A percentile compares a stretch with the other conserved stretches of the same genome.
These are phyloP conservation scores for Capsicum chinense DNA, from an alignment of 257 asterid species.

Conservation along the genomic window DNA sequence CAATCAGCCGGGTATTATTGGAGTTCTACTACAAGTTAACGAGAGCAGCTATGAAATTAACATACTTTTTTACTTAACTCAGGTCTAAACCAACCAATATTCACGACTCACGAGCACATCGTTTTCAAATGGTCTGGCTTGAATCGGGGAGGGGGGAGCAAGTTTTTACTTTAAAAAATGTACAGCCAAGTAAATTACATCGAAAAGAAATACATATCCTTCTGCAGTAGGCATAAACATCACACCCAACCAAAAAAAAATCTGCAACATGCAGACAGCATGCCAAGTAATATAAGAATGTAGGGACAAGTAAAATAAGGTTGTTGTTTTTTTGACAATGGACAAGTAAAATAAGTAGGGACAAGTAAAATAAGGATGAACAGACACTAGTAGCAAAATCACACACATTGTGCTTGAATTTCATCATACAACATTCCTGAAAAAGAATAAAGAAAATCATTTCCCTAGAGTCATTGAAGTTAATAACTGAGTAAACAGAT, in stretches of 20 bases:
- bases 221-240: slow-evolving; percentile 18
- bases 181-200: not conserved
- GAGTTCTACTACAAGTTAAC: not conserved
- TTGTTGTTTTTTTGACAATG: not conserved
- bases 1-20: not conserved
- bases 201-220: not conserved
- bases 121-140: not conserved
- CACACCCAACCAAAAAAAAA: not conserved
- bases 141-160: not conserved
- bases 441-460: not conserved
- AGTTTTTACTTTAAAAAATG: not conserved
- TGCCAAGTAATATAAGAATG: not conserved
- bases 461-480: slow-evolving; percentile 21
- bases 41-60: not conserved
- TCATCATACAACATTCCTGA: slow-evolving; percentile 5
- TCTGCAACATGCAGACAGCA: not conserved
- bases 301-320: not conserved
- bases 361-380: slow-evolving; percentile 10
- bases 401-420: slow-evolving; percentile 7
- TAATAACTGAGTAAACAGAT: not conserved
- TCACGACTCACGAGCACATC: slow-evolving; percentile 6
- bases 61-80: not conserved
- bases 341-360: not conserved
- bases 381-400: not conserved
- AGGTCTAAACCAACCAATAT: not conserved